Base-by-base conservation (phyloP, 331 rosid genomes). In the Acacia pycnantha region DNA sequence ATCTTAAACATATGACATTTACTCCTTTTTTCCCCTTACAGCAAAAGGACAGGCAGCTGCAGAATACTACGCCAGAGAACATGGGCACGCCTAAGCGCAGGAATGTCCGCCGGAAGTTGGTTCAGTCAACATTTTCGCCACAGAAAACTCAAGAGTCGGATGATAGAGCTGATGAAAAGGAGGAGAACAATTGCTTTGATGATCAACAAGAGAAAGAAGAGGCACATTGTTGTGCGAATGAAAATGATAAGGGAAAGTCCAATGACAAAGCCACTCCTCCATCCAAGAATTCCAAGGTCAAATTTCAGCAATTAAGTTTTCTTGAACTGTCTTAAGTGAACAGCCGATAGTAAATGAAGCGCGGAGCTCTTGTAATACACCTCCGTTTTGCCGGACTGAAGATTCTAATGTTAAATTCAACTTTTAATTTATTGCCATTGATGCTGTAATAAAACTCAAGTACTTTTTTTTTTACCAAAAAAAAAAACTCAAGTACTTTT, bases 71-170 rank as follows among this genome's bases (percentile, higher is more conserved):
- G 11, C 81, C 82, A 44, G 35, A n/a, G 59, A 77, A 86, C 22
- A 53, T 9, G 74, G 50, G 40, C n/a, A 81, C 83, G 19, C 91
- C 87, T 29, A 84, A 67, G 47, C 84, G 74, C 74, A 67, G 78
- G 48, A 73, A 79, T 46, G 87, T 77, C 61, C 89, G 91, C 82
- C 94, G 97, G 87, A 86, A 66, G 80, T 65, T 89, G 84, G 88
- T 91, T 16, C 96, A 91, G 72, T 80, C 92, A 47, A 90, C 92
- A 50, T 82, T 91, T 33, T 74, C 88, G 66, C 91, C 89, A 9
- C 89, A n/a, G 77, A 81, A 71, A 72, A 77, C 88, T 3, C 88
- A 58, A 53, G 89, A 82, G 33, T 47, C 50, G 41, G 83, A 82
- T 33, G 86, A 68, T 43, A 76, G 83, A 50, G 88, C 82, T 47